phyloP scores from a whole-genome alignment of 2,329 filamentous ascomycete species.

The Fusarium dlaminii region DNA sequence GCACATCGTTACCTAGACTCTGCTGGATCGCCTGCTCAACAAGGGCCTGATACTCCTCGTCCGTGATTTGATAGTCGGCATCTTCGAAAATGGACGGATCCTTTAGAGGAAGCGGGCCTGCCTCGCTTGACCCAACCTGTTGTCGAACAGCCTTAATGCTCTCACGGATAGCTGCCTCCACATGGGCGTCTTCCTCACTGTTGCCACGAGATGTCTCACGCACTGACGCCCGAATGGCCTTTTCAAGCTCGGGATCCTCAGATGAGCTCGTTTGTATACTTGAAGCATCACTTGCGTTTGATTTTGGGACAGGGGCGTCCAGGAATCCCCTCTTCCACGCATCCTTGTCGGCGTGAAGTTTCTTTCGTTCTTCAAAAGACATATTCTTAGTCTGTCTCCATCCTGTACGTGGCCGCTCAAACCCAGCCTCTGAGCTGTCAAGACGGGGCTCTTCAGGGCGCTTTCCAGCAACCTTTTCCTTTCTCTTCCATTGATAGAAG shows the following conservation, averaged over 20 bases:
- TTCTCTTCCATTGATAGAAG: conserved; percentile 64
- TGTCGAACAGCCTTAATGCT: conserved; percentile 68
- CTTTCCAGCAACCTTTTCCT: conserved; percentile 53
- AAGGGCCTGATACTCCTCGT: conserved; percentile 66
- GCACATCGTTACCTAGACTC: conserved; percentile 51
- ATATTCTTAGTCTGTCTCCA: conserved; percentile 60
- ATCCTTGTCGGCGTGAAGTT: conserved; percentile 59
- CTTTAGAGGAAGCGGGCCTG: conserved; percentile 39
- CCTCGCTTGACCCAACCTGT: conserved; percentile 41
- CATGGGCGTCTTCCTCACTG: conserved; percentile 71
- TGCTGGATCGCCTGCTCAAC: conserved; percentile 66
- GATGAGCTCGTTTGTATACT: conserved; percentile 22
- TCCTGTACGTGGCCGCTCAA: conserved; percentile 52
- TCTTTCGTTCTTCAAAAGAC: conserved; percentile 62
- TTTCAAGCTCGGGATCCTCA: conserved; percentile 72
- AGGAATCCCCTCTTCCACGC: conserved; percentile 49
- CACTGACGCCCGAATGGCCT: conserved; percentile 76
- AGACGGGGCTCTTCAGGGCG: conserved; percentile 35
- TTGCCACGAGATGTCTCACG: conserved; percentile 76
- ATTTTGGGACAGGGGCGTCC: conserved; percentile 19
- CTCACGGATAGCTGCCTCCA: conserved; percentile 79
- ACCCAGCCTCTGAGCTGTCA: conserved; percentile 25
- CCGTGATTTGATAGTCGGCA: conserved; percentile 59
- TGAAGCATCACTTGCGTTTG: conserved; percentile 21
- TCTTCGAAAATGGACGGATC: conserved; percentile 49